Evolutionary conservation across 2,329 filamentous ascomycete genomes (phyloP), one percentile per base, ranked within the genome.

Genomic region (Knoxdaviesia capensis): DNA sequence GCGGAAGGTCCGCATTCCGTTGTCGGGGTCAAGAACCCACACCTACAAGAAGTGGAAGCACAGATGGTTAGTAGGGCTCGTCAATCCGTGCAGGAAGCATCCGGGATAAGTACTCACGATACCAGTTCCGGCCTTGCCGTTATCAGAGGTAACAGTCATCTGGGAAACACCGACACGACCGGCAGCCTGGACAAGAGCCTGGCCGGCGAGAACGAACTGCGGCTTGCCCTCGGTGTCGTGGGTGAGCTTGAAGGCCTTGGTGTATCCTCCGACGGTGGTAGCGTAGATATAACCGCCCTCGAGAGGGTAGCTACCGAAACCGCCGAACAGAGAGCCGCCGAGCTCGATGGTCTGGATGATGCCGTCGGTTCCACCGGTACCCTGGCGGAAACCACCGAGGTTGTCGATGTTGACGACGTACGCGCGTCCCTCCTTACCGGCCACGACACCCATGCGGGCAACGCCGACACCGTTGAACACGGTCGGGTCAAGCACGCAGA

Each of bases 201-300:
- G 61, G 4, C 65, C 65, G 1, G 71, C 64, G 66, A 63, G 41
- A 76, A 74, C 3, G 61, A 60, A 0, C 7, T 38, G 7, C 11
- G 70, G 65, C 7, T 65, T 59, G 4, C 69, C 69, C 28, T 56
- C 36, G 11, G 11, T 54, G 45, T 60, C 56, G 50, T 68, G 73
- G 3, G 64, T 63, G 50, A 74, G 74, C 47, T 73, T 69, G 59
- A 73, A 74, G 11, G 71, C 67, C 40, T 68, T 62, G 0, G 68
- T 68, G 9, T 64, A 61, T 48, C 66, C 68, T 48, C 66, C 61
- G 42, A 74, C 71, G 5, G 72, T 54, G 8, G 63, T 64, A 49
- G 65, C 63, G 50, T 66, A 67, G 35, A 67, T 56, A 46, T 65
- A 68, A 0, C 64, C 64, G 2, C 64, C 64, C 30, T 68, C 64